These are phyloP conservation scores for Candida tropicalis DNA, from an alignment of 1,139 yeast genomes.

Conservation along the genomic window DNA sequence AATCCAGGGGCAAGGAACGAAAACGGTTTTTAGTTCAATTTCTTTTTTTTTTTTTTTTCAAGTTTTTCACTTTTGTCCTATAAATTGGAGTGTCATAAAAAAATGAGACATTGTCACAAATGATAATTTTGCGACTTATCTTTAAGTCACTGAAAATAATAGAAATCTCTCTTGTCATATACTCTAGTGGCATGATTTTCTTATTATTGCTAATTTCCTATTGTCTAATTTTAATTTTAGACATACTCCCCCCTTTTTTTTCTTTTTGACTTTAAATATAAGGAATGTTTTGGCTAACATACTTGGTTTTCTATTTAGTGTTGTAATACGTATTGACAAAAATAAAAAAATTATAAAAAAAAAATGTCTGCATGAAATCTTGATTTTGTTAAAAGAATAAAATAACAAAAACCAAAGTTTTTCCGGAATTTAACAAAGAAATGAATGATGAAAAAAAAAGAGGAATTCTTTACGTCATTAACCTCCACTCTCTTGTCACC, in stretches of 20 bases:
- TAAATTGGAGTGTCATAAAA: not conserved
- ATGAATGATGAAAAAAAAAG: too few relatives aligned
- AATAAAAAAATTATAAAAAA: not conserved
- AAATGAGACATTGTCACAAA: not conserved
- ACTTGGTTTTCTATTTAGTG: not conserved
- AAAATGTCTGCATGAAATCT: slow-evolving; percentile 3
- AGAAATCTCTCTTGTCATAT: not conserved
- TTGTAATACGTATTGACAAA: not conserved
- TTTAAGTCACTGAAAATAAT: not conserved
- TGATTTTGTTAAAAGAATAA: too few relatives aligned
- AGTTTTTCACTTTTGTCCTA: not conserved
- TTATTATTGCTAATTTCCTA: not conserved
- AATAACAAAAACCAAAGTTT: not conserved
- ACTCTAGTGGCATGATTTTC: not conserved
- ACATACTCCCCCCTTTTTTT: not conserved
- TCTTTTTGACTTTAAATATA: not conserved
- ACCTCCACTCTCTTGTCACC: too few relatives aligned
- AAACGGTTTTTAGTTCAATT: not conserved
- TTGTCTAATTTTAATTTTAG: not conserved
- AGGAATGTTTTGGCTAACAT: not conserved
- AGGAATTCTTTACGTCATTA: too few relatives aligned
- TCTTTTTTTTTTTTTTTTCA: not conserved
- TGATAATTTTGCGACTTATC: slow-evolving; percentile 1
- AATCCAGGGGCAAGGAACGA: slow-evolving; percentile 5
- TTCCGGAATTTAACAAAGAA: not conserved